These are phyloP conservation scores for Tremellales sp. DNA, from an alignment of 1,284 basidiomycete species.

Conservation along the genomic window DNA sequence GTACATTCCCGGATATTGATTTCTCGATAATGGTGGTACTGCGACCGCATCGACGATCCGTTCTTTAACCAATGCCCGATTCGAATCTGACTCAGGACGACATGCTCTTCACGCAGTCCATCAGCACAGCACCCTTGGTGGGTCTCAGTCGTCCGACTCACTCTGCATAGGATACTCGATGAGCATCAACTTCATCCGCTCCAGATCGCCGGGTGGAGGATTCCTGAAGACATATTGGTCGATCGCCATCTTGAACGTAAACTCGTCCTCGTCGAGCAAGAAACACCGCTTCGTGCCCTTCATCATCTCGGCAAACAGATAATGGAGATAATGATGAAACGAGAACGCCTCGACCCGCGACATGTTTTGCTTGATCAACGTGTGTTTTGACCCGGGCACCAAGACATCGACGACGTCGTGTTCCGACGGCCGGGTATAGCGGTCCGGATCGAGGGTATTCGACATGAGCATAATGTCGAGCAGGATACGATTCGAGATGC, in stretches of 20 bases:
- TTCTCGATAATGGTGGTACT: conserved; percentile 95
- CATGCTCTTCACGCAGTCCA: conserved; percentile 27
- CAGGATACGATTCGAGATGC: conserved; percentile 68
- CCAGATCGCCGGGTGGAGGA: conserved; percentile 8
- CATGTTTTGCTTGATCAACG: conserved; percentile 68
- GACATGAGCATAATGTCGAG: conserved; percentile 52
- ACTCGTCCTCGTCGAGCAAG: conserved; percentile 9
- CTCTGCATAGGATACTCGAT: conserved; percentile 84
- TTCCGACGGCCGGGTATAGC: conserved; percentile 60
- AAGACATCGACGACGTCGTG: conserved; percentile 51
- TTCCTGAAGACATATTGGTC: conserved; percentile 19
- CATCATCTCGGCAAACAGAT: conserved; percentile 84
- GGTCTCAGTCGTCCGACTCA: too few relatives aligned
- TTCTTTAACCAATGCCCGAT: conserved; percentile 97
- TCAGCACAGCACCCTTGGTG: too few relatives aligned
- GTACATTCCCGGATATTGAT: conserved; percentile 92
- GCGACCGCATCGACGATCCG: conserved; percentile 90
- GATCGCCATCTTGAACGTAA: conserved; percentile 15
- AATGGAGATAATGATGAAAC: conserved; percentile 92
- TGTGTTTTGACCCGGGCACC: conserved; percentile 13
- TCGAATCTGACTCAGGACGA: conserved; percentile 81
- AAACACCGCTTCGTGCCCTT: conserved; percentile 51
- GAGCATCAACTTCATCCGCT: conserved; percentile 51
- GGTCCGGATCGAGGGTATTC: conserved; percentile 58
- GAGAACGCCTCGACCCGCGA: conserved; percentile 45